phyloP scores from a whole-genome alignment of 805 yeast genomes.

The Saccharomycopsis olivae region DNA sequence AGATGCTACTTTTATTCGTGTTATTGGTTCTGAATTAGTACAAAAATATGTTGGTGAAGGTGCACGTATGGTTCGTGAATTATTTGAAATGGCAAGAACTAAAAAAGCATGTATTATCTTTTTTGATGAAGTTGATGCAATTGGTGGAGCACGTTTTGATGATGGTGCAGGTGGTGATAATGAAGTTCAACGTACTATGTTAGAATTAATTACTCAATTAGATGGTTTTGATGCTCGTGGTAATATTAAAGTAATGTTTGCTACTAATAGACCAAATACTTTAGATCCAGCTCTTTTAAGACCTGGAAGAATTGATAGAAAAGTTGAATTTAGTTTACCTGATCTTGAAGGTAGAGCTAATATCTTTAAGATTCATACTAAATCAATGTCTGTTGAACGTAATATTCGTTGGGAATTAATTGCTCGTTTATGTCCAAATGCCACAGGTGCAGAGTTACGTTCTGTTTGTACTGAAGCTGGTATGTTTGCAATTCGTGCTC shows the following conservation, averaged over 20 bases:
- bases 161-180: constrained; percentile 99
- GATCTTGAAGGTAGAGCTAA: constrained; percentile 97
- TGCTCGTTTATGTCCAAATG: constrained; percentile 93
- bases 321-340: constrained; percentile 93
- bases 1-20: constrained; percentile 96
- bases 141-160: constrained; percentile 99
- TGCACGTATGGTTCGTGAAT: constrained; percentile 98
- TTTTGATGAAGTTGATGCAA: constrained; percentile 97
- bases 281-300: constrained; percentile 95
- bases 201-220: constrained; percentile 92
- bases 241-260: constrained; percentile 98
- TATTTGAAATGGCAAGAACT: constrained; percentile 98
- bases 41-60: constrained; percentile 99
- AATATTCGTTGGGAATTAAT: constrained; percentile 98
- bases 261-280: constrained; percentile 96
- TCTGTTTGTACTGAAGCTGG: constrained; percentile 99
- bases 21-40: constrained; percentile 95
- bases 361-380: constrained; percentile 93
- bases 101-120: constrained; percentile 97
- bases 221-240: constrained; percentile 99
- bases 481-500: constrained; percentile 97
- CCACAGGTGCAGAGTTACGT: constrained; percentile 97
- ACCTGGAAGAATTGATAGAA: constrained; percentile 98
- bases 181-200: constrained; percentile 98
- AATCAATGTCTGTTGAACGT: constrained; percentile 95